phyloP scores from a whole-genome alignment of 2,329 filamentous ascomycete species.

The Colletotrichum melonis region DNA sequence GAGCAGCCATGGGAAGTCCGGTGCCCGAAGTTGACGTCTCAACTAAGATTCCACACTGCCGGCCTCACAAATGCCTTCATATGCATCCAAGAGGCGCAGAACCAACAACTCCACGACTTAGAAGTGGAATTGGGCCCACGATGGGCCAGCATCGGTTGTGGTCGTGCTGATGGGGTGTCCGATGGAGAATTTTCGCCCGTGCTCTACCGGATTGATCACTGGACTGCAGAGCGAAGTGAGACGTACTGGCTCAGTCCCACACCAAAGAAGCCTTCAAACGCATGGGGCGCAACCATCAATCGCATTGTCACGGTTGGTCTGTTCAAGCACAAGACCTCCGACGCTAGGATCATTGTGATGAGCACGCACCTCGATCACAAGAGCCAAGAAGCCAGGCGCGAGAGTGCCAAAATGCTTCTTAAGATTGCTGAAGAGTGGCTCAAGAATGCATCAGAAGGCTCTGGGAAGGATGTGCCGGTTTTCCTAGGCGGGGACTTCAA shows the following conservation, averaged over 20 bases:
- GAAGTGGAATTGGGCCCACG: constrained; percentile 60
- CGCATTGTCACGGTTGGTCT: constrained; percentile 72
- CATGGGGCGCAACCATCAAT: constrained; percentile 73
- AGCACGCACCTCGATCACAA: constrained; percentile 77
- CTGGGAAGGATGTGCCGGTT: constrained; percentile 52
- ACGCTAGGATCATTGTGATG: constrained; percentile 65
- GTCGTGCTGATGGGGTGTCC: constrained; percentile 71
- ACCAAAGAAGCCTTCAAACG: constrained; percentile 73
- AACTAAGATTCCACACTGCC: constrained; percentile 65
- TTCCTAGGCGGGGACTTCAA: constrained; percentile 79
- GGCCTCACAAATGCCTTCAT: constrained; percentile 65
- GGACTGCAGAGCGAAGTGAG: constrained; percentile 67
- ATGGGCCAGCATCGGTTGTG: constrained; percentile 74
- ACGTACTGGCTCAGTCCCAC: constrained; percentile 83
- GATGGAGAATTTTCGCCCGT: constrained; percentile 84
- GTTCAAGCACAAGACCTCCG: constrained; percentile 64
- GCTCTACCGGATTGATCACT: constrained; percentile 73
- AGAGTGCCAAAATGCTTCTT: constrained; percentile 70
- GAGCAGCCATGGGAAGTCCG: constrained; percentile 71
- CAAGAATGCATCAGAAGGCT: neutral
- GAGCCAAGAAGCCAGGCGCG: constrained; percentile 63
- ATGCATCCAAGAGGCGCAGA: constrained; percentile 76
- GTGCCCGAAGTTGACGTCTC: constrained; percentile 63
- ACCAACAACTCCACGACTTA: constrained; percentile 71
- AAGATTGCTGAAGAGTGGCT: constrained; percentile 55